These are phyloP conservation scores for Hydnum rufescens DNA, from an alignment of 768 basidiomycete genomes.

Conservation along the genomic window DNA sequence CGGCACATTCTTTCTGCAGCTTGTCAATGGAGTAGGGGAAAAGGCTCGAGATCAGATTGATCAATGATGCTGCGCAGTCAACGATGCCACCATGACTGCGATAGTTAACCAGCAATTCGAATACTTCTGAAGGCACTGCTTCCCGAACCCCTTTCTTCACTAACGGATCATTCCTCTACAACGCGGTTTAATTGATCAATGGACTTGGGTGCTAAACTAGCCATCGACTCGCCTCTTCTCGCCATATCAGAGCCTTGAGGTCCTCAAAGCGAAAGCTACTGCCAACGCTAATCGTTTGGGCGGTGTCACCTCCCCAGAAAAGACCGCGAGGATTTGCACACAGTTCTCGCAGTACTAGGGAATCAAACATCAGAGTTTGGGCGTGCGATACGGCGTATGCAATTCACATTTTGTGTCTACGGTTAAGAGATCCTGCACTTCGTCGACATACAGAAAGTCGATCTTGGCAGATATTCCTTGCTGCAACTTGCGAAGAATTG, in stretches of 20 bases:
- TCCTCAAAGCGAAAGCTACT: constrained; percentile 56
- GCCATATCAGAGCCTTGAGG: constrained; percentile 43
- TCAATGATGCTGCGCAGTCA: constrained; percentile 43
- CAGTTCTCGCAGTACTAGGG: constrained; percentile 29
- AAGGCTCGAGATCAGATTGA: constrained; percentile 38
- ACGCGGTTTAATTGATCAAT: neutral
- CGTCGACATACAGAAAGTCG: constrained; percentile 52
- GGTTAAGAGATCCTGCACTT: constrained; percentile 51
- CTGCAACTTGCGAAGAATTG: no score
- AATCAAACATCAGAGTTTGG: neutral
- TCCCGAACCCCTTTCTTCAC: constrained; percentile 3
- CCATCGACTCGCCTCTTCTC: constrained; percentile 31
- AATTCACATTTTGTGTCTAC: constrained; percentile 42
- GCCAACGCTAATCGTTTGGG: constrained; percentile 56
- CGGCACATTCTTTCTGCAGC: constrained; percentile 31
- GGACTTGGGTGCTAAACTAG: no score
- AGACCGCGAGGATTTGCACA: constrained; percentile 45
- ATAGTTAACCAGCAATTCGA: constrained; percentile 45
- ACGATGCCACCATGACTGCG: constrained; percentile 58
- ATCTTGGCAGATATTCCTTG: no score
- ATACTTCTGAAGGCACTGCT: constrained; percentile 14
- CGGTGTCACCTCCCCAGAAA: constrained; percentile 71
- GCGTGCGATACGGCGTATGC: no score
- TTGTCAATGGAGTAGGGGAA: constrained; percentile 48
- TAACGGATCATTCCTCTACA: constrained; percentile 1